Evolutionary conservation across 495 filamentous ascomycete genomes (phyloP).

Genomic region (Acidiella bohemica): DNA sequence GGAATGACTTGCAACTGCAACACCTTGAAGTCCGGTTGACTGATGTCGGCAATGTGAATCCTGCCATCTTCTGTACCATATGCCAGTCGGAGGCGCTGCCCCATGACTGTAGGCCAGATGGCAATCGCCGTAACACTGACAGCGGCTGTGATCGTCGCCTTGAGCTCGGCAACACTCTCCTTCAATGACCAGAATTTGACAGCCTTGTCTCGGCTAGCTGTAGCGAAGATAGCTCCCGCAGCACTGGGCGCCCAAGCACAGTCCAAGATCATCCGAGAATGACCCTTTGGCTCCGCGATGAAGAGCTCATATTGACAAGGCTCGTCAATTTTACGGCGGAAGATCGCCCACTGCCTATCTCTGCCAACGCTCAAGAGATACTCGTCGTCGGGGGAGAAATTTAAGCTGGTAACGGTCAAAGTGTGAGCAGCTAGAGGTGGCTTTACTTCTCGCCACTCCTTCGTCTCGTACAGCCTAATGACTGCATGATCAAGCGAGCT

Average conservation of each 20-base stretch:
- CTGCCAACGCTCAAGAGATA: constrained; percentile 78
- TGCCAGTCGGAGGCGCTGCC: constrained; percentile 43
- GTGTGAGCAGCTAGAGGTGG: constrained; percentile 69
- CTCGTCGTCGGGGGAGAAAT: constrained; percentile 61
- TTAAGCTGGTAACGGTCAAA: constrained; percentile 66
- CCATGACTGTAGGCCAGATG: constrained; percentile 36
- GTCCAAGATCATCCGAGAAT: constrained; percentile 81
- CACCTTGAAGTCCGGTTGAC: background rate
- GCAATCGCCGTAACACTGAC: constrained; percentile 66
- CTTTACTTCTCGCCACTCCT: constrained; percentile 72
- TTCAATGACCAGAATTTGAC: constrained; percentile 61
- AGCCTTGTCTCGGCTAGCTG: constrained; percentile 73
- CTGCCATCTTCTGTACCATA: constrained; percentile 51
- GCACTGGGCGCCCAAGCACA: constrained; percentile 58
- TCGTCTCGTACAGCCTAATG: constrained; percentile 77
- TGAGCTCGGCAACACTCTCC: constrained; percentile 33
- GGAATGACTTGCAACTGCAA: background rate
- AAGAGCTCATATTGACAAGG: constrained; percentile 38
- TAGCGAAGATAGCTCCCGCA: constrained; percentile 51
- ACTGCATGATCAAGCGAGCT: constrained; percentile 88
- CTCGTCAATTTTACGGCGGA: constrained; percentile 35
- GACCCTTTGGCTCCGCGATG: constrained; percentile 63
- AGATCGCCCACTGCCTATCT: constrained; percentile 83
- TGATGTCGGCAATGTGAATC: background rate
- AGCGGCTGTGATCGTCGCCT: constrained; percentile 39